Evolutionary conservation across 305 asterid species (phyloP).

Genomic region (Fraxinus sp.): DNA sequence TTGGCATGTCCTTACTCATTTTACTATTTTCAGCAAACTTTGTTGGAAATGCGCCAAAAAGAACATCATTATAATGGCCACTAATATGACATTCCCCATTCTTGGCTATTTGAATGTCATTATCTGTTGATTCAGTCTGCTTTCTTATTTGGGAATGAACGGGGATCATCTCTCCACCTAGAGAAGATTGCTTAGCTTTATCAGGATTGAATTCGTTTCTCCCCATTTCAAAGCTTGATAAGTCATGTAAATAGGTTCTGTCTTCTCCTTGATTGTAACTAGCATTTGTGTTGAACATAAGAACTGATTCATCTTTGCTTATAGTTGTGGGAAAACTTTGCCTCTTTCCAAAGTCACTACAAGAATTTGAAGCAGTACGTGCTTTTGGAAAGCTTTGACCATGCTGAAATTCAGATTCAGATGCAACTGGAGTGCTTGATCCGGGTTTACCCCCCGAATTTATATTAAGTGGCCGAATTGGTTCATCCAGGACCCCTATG

Average conservation of each 20-base stretch:
- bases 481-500: slow-evolving; percentile 7
- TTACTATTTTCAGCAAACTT: not conserved
- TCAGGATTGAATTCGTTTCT: slow-evolving; percentile 15
- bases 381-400: not conserved
- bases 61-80: not conserved
- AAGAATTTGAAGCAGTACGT: slow-evolving; percentile 10
- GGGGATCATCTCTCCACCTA: not conserved
- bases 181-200: not conserved
- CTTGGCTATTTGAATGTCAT: not conserved
- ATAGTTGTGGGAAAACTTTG: not conserved
- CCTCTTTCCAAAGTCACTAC: slow-evolving; percentile 4
- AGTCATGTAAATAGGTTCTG: slow-evolving; percentile 27
- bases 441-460: slow-evolving; percentile 11
- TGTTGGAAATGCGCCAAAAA: not conserved
- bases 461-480: not conserved
- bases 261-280: slow-evolving; percentile 23
- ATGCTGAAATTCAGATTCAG: not conserved
- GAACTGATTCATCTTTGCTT: slow-evolving; percentile 24
- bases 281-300: slow-evolving; percentile 23
- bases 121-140: not conserved
- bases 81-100: not conserved
- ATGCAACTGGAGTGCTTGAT: not conserved
- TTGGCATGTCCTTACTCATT: not conserved
- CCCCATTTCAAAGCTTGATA: slow-evolving; percentile 38
- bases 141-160: not conserved